Conservation (phyloP, 2,329 filamentous ascomycete genomes). For the Alternaria alternata region DNA sequence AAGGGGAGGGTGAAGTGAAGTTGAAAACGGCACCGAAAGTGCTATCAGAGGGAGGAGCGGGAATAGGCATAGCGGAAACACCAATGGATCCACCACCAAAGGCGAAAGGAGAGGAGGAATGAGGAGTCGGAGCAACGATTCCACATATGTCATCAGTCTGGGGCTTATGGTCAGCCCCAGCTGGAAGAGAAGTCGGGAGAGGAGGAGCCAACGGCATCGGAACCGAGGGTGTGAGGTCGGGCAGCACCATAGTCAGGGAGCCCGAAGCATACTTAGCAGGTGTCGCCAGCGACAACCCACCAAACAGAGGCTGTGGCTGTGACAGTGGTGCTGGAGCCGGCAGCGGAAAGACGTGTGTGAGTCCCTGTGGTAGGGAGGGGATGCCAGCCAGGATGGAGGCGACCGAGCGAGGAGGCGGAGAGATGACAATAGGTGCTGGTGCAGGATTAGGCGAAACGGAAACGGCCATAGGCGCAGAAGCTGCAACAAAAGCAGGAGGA, state of each 20-base stretch:
- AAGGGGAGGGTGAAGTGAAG: not conserved
- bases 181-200: not conserved
- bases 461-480: not conserved
- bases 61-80: not conserved
- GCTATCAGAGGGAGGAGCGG: not conserved
- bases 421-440: not conserved
- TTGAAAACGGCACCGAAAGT: not conserved
- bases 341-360: not conserved
- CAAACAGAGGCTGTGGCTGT: not conserved
- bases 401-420: not conserved
- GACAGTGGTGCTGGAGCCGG: not conserved
- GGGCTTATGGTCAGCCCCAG: slow-evolving; percentile 8
- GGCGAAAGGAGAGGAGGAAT: not conserved
- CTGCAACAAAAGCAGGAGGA: not conserved
- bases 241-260: slow-evolving; percentile 6
- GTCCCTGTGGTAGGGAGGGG: not conserved
- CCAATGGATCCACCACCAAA: not conserved
- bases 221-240: not conserved
- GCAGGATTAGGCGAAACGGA: not conserved
- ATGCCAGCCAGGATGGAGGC: slow-evolving; percentile 1
- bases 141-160: not conserved
- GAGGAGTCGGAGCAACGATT: not conserved
- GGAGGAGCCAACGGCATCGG: not conserved
- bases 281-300: not conserved
- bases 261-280: not conserved